Evolutionary conservation across 352 stramenopile species (phyloP).

Genomic region (Phytophthora pisi): DNA sequence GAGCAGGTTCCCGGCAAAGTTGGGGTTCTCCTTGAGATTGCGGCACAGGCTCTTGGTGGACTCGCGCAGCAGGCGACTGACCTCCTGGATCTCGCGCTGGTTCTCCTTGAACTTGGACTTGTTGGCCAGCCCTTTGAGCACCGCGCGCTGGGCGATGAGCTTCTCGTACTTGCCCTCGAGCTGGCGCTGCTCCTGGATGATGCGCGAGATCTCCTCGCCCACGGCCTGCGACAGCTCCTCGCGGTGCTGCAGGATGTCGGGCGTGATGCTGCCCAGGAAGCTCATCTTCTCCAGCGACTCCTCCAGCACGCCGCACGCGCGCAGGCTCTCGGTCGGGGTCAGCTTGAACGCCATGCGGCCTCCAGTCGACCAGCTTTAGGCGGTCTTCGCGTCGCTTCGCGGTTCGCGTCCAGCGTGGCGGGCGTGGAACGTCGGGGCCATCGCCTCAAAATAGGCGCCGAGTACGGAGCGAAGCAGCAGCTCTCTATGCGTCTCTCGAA

Average conservation of each 20-base stretch:
- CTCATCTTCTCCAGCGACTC: slow-evolving; percentile 92
- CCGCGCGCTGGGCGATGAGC: slow-evolving; percentile 84
- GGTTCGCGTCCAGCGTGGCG: slow-evolving; percentile 5
- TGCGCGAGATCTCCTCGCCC: slow-evolving; percentile 93
- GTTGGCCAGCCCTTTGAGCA: slow-evolving; percentile 91
- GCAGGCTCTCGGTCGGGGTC: slow-evolving; percentile 66
- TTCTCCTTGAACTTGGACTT: slow-evolving; percentile 95
- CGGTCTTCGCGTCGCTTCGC: slow-evolving; percentile 8
- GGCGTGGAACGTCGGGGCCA: background rate
- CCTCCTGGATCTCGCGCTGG: slow-evolving; percentile 92
- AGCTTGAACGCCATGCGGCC: slow-evolving; percentile 63
- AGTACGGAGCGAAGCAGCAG: background rate
- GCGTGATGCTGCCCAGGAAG: slow-evolving; percentile 91
- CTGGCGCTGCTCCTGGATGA: slow-evolving; percentile 90
- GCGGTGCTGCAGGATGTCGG: slow-evolving; percentile 91
- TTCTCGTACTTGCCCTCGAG: slow-evolving; percentile 91
- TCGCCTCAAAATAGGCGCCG: slow-evolving; percentile 24
- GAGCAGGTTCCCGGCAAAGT: slow-evolving; percentile 91
- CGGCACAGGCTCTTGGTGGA: slow-evolving; percentile 92
- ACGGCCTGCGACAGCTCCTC: slow-evolving; percentile 93
- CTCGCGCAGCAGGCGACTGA: slow-evolving; percentile 87
- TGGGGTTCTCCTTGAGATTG: slow-evolving; percentile 94
- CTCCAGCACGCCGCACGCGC: slow-evolving; percentile 85
- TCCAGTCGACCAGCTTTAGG: background rate
- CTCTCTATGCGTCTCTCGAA: slow-evolving; percentile 3